Percentiles rank a stretch among this genome's conserved stretches.
These are phyloP conservation scores for Rhizophagus prolifer DNA, from an alignment of 192 early-diverging fungal genomes.

Conservation along the genomic window DNA sequence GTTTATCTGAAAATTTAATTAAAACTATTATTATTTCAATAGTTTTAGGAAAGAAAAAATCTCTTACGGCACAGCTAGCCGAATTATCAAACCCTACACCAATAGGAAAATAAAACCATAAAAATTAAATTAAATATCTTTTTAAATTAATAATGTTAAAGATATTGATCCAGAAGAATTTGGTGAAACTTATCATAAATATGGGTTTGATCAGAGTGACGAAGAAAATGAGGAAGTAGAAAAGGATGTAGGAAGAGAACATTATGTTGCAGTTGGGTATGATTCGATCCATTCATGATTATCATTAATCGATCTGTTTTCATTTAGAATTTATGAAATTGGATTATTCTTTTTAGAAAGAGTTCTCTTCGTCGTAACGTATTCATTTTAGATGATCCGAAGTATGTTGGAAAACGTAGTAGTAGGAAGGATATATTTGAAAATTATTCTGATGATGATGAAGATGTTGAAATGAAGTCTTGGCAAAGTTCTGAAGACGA, in stretches of 20 bases:
- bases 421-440: conserved; percentile 65
- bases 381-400: conserved; percentile 67
- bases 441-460: conserved; percentile 42
- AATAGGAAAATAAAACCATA: conserved; percentile 34
- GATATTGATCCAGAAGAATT: conserved; percentile 75
- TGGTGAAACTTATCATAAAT: conserved; percentile 43
- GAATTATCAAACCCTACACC: conserved; percentile 56
- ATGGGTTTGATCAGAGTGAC: conserved; percentile 49
- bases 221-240: conserved; percentile 51
- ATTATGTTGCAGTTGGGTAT: conserved; percentile 70
- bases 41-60: conserved; percentile 33
- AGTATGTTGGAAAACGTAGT: conserved; percentile 67
- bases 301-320: neutral
- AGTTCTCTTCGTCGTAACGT: conserved; percentile 61
- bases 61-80: conserved; percentile 50
- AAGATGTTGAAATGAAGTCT: conserved; percentile 40
- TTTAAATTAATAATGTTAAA: conserved; percentile 24
- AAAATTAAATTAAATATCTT: neutral
- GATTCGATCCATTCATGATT: neutral
- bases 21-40: neutral
- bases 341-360: conserved; percentile 41
- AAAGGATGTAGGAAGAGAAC: conserved; percentile 54
- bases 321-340: neutral
- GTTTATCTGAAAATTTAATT: neutral
- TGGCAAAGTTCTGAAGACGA: conserved; percentile 16